phyloP scores from a whole-genome alignment of 441 rosid species.

The Daphne laureola region DNA sequence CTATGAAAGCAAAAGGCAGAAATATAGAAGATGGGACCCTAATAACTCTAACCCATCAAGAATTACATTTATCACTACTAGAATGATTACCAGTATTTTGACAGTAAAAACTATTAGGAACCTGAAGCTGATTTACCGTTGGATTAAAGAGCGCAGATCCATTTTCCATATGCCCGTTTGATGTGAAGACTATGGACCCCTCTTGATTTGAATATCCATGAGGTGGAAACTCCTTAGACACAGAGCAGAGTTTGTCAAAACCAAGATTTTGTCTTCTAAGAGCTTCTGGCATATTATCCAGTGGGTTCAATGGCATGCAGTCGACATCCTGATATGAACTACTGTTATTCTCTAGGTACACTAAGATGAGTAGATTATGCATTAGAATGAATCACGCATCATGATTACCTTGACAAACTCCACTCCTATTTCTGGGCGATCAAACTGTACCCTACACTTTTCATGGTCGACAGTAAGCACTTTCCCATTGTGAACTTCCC shows the following conservation, averaged over 20 bases:
- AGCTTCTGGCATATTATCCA: conserved; percentile 90
- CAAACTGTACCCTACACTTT: conserved; percentile 84
- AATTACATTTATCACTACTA: too few relatives aligned
- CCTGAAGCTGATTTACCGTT: conserved; percentile 37
- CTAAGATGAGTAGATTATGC: conserved; percentile 5
- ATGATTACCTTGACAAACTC: conserved; percentile 75
- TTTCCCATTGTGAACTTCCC: conserved; percentile 87
- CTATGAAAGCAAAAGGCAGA: too few relatives aligned
- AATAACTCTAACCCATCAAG: too few relatives aligned
- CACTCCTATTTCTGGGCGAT: conserved; percentile 73
- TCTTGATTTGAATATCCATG: conserved; percentile 41
- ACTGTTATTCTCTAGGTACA: conserved; percentile 8
- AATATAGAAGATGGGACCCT: too few relatives aligned
- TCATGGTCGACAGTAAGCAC: conserved; percentile 86
- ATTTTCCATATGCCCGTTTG: conserved; percentile 39
- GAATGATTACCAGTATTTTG: too few relatives aligned
- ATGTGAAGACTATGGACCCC: conserved; percentile 31
- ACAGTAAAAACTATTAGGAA: neutral
- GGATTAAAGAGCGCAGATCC: conserved; percentile 31
- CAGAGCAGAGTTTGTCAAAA: conserved; percentile 31
- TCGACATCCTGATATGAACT: conserved; percentile 75
- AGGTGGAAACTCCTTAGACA: conserved; percentile 41
- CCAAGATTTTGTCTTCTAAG: conserved; percentile 47
- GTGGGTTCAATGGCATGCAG: conserved; percentile 90
- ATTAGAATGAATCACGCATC: conserved; percentile 1